Evolutionary conservation across 495 filamentous ascomycete species (phyloP), one percentile per base, ranked within the genome.

Genomic region (Penicillium lagena): DNA sequence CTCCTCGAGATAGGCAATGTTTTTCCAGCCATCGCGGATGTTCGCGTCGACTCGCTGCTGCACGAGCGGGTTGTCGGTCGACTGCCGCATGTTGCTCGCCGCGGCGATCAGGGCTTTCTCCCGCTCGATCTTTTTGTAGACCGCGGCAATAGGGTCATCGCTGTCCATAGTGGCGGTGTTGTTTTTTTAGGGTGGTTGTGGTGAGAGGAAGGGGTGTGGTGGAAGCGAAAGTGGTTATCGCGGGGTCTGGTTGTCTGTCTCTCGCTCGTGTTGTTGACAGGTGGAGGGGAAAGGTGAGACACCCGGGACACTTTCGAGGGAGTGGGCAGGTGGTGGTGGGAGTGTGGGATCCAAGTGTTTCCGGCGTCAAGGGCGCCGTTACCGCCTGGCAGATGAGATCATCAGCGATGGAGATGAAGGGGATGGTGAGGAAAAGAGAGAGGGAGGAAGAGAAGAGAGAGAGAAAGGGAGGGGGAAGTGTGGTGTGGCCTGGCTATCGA

Each of bases 111-210:
- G 80, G 55, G 85, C 85, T 76, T 91, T 90, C 67, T 99, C 94
- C 64, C 93, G 81, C 76, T 96, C 89, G 69, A 97, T 96, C 87
- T 99, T 97, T 71, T 82, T 85, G 71, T 85, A 81, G 73, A 97
- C 87, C 70, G 90, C 86, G 68, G 76, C 78, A 70, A 91, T 80
- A 55, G 86, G 80, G 56, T 90, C 85, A 55, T 95, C 89, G 66
- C 67, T 67, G 46, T 71, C 70, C 70, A 73, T 73, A 56, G 51
- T 72, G 67, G 48, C 44, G 52, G 52, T 44, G 27, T 30, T 10
- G 35, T 39, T 12, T 27, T 37, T 15, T 36, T 6, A 40, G 38
- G 36, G 35, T 17, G 33, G 43, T 44, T 32, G 37, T 35, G 40
- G 45, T 29, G 15, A 8, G 40, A 35, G 46, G 40, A 33, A 49